Evolutionary conservation across 2,329 filamentous ascomycete species (phyloP), one percentile per base, ranked within the genome.

Genomic region (Paecilomyces sp.): DNA sequence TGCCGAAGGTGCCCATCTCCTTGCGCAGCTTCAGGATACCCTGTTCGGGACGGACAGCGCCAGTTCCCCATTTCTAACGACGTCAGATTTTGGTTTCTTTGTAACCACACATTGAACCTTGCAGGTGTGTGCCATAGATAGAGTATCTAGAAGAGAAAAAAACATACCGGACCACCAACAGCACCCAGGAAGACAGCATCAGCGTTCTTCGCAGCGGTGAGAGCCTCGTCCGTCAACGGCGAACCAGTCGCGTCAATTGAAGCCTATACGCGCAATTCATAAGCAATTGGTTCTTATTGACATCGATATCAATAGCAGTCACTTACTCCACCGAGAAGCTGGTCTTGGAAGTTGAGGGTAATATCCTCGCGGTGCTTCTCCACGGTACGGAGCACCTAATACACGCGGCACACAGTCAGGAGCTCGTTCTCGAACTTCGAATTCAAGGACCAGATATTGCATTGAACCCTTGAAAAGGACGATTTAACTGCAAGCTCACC

Each of bases 101-200:
- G 41, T 22, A 18, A 18, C 15, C 50, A 52, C 25, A 57, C 50
- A 60, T 57, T 59, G 51, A 4, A 15, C 15, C 24, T 18, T 31
- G 22, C 8, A 28, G 1, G 25, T 28, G 25, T 28, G 1, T 3
- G 18, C 22, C 31, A 8, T 15, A 28, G 30, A 54, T 53, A 58
- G 54, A 31, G 41, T 2, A n/a, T 36, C 15, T 11, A 36, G 15
- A 55, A 18, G 9, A 41, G 57, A 24, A 50, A 47, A 58, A 33
- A 41, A 70, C 79, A 57, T 82, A 85, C 83, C 36, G 94, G 93
- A n/a, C 93, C 93, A 67, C 93, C 93, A 70, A 97, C 95, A 67
- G 93, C 91, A 66, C 92, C 93, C 58, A 97, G 87, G 61, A 97
- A 87, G 61, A 97, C 89, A 47, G 92, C 93, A 75, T 96, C 89